phyloP scores from a whole-genome alignment of 352 stramenopile species.

The Thalassiosira mediterranea region DNA sequence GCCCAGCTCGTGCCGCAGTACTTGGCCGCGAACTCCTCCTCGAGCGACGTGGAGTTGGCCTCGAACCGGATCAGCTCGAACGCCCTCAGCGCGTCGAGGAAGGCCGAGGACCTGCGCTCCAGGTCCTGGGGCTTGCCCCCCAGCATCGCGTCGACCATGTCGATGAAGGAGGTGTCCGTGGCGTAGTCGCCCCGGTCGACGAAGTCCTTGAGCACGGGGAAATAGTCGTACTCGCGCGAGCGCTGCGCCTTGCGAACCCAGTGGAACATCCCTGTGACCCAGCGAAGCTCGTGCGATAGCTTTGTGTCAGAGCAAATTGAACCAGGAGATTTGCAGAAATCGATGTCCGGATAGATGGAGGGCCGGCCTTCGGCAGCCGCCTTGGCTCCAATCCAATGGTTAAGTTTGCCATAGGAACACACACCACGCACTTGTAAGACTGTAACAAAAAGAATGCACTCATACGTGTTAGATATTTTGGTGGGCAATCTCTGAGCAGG shows the following conservation, averaged over 20 bases:
- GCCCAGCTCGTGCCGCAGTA: slow-evolving; percentile 19
- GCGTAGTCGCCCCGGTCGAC: slow-evolving; percentile 41
- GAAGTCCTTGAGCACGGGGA: slow-evolving; percentile 37
- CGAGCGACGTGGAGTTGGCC: slow-evolving; percentile 8
- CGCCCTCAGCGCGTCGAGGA: slow-evolving; percentile 32
- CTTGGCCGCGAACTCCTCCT: not conserved
- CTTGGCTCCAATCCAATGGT: slow-evolving; percentile 47
- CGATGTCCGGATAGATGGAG: slow-evolving; percentile 50
- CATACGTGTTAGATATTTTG: too few species aligned
- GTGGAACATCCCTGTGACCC: slow-evolving; percentile 60
- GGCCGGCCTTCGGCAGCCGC: slow-evolving; percentile 27
- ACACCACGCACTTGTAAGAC: slow-evolving; percentile 52
- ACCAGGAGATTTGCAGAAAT: slow-evolving; percentile 58
- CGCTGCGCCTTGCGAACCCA: slow-evolving; percentile 51
- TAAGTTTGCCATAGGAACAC: slow-evolving; percentile 56
- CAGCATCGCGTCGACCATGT: slow-evolving; percentile 37
- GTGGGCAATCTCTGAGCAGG: too few species aligned
- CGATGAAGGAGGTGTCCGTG: slow-evolving; percentile 40
- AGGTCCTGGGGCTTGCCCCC: slow-evolving; percentile 32
- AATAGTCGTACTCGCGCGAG: slow-evolving; percentile 34
- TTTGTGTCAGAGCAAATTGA: slow-evolving; percentile 43
- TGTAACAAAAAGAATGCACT: not conserved
- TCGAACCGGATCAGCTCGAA: slow-evolving; percentile 46
- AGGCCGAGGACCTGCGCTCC: slow-evolving; percentile 25
- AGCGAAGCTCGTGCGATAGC: slow-evolving; percentile 38